phyloP scores from a whole-genome alignment of 768 basidiomycete genomes.

The Kockovaella imperatae region DNA sequence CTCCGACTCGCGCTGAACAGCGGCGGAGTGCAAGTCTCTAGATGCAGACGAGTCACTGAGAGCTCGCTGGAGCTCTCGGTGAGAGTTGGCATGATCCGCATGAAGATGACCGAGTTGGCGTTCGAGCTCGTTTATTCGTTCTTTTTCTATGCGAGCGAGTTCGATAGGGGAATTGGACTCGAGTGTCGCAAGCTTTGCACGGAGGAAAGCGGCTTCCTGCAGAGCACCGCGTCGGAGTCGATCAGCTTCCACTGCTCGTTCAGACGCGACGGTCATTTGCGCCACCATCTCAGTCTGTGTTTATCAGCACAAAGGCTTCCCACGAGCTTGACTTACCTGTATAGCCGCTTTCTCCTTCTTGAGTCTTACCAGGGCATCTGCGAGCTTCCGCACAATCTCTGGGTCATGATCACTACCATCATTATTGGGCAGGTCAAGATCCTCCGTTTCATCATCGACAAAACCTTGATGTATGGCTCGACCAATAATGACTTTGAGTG shows the following conservation, averaged over 20 bases:
- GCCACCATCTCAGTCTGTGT: conserved; percentile 48
- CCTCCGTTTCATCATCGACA: conserved; percentile 53
- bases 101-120: conserved; percentile 60
- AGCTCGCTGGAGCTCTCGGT: conserved; percentile 65
- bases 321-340: conserved; percentile 12
- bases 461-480: conserved; percentile 74
- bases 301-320: conserved; percentile 54
- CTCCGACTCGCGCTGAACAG: conserved; percentile 68
- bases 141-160: conserved; percentile 62
- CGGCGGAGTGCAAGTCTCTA: conserved; percentile 59
- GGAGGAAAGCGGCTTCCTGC: conserved; percentile 92
- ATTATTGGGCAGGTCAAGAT: conserved; percentile 43
- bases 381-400: conserved; percentile 48
- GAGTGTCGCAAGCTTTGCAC: conserved; percentile 82
- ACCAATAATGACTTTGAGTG: conserved; percentile 73
- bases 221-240: conserved; percentile 66
- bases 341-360: conserved; percentile 47
- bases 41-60: conserved; percentile 66
- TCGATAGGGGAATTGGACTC: conserved; percentile 65
- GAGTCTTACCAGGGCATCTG: conserved; percentile 68
- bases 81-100: conserved; percentile 49
- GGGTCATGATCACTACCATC: conserved; percentile 48
- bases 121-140: conserved; percentile 67
- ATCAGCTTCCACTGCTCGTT: conserved; percentile 71
- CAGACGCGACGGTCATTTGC: conserved; percentile 69